Percentiles rank a stretch among this genome's conserved stretches.
phyloP scores from a whole-genome alignment of 1,284 basidiomycete species.

The Cutaneotrichosporon curvatum region DNA sequence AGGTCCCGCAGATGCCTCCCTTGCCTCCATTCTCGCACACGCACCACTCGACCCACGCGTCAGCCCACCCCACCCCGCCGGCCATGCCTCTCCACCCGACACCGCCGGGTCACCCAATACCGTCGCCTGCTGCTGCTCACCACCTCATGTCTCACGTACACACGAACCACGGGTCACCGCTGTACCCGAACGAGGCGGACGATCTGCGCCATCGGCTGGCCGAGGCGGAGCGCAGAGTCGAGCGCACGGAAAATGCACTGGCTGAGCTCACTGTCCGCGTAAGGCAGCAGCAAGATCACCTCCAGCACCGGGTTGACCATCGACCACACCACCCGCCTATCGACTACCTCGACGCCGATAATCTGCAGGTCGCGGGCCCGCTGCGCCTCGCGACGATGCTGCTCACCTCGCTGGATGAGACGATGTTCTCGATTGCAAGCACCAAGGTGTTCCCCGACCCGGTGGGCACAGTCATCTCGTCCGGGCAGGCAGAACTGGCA shows the following conservation, averaged over 20 bases:
- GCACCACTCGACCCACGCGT: too few relatives aligned
- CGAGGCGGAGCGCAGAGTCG: conserved; percentile 12
- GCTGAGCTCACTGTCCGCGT: neutral
- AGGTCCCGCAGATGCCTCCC: too few relatives aligned
- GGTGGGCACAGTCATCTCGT: conserved; percentile 12
- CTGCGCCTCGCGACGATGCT: conserved; percentile 5
- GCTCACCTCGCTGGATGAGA: conserved; percentile 17
- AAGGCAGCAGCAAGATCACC: neutral
- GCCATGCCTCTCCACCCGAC: too few relatives aligned
- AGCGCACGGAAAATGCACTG: conserved; percentile 6
- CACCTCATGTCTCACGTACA: too few relatives aligned
- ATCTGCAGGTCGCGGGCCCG: conserved; percentile 4
- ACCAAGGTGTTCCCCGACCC: conserved; percentile 20
- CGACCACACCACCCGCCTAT: too few relatives aligned
- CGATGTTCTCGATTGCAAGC: conserved; percentile 14
- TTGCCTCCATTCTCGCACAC: too few relatives aligned
- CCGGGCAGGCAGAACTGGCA: conserved; percentile 21
- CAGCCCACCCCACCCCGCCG: too few relatives aligned
- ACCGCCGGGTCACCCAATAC: too few relatives aligned
- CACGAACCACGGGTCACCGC: too few relatives aligned
- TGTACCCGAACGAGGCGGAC: neutral
- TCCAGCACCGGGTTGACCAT: too few relatives aligned
- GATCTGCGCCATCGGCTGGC: conserved; percentile 9
- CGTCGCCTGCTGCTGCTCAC: too few relatives aligned
- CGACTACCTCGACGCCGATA: neutral